phyloP scores from a whole-genome alignment of 1,139 yeast species.

The Suhomyces taliae region DNA sequence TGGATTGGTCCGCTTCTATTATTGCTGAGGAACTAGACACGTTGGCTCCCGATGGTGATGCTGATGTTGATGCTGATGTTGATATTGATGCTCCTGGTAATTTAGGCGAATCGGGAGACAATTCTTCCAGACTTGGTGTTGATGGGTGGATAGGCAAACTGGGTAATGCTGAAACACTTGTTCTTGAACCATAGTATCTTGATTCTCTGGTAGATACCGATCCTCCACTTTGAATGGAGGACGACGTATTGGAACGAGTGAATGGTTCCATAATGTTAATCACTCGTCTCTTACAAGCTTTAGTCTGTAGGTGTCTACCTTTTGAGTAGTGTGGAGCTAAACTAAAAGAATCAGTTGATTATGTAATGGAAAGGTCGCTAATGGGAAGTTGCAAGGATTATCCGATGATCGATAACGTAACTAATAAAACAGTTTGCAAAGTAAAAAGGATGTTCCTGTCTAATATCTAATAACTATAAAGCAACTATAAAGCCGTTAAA shows the following conservation, averaged over 20 bases:
- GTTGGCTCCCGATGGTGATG: background rate
- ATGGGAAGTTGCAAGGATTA: no score
- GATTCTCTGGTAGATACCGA: constrained; percentile 10
- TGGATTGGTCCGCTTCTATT: background rate
- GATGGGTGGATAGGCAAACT: constrained; percentile 15
- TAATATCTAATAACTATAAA: no score
- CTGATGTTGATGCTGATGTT: no score
- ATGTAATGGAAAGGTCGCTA: no score
- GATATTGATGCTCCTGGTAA: no score
- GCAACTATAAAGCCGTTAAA: no score
- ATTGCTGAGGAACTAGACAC: background rate
- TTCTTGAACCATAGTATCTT: constrained; percentile 16
- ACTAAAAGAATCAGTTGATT: no score
- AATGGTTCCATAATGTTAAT: constrained; percentile 3
- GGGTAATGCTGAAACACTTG: constrained; percentile 20
- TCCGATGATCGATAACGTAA: no score
- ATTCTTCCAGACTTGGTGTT: background rate
- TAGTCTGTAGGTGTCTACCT: background rate
- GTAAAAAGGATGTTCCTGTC: no score
- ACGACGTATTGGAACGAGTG: constrained; percentile 6
- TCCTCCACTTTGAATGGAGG: constrained; percentile 6
- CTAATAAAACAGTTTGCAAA: no score
- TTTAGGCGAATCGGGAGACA: no score
- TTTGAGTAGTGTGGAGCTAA: background rate
- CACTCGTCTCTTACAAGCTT: background rate